These are phyloP conservation scores for Gautieria morchelliformis DNA, from an alignment of 768 basidiomycete species.

Conservation along the genomic window DNA sequence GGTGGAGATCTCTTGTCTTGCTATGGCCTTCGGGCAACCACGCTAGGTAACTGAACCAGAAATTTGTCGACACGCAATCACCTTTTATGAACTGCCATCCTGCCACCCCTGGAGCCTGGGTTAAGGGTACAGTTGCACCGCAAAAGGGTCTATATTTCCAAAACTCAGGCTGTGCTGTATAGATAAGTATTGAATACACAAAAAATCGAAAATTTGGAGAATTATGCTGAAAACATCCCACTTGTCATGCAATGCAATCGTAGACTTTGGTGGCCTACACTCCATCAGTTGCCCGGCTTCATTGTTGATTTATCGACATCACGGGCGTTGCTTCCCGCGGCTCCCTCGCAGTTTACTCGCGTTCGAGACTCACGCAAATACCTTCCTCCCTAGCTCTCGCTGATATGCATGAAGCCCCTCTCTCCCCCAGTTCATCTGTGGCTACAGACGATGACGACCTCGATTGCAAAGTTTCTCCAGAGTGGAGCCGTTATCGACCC, in stretches of 20 bases:
- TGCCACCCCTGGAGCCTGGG: not conserved
- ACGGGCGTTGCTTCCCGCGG: no score
- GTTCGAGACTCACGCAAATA: conserved; percentile 13
- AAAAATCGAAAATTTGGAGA: no score
- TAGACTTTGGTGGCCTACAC: no score
- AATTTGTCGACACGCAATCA: no score
- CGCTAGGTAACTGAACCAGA: not conserved
- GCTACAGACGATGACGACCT: conserved; percentile 21
- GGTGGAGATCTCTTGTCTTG: not conserved
- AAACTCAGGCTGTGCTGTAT: no score
- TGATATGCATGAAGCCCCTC: not conserved
- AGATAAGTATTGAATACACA: no score
- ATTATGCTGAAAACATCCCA: no score
- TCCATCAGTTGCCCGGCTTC: no score
- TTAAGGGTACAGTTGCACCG: not conserved
- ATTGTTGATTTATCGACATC: no score
- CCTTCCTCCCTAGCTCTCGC: conserved; percentile 28
- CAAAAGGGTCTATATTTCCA: no score
- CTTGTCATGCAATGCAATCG: not conserved
- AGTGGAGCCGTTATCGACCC: conserved; percentile 48
- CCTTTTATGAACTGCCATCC: not conserved
- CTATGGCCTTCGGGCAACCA: not conserved
- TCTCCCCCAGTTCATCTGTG: not conserved
- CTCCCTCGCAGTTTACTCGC: not conserved
- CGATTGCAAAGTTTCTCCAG: conserved; percentile 49